phyloP scores from a whole-genome alignment of 805 yeast species.

The Brettanomyces bruxellensis region DNA sequence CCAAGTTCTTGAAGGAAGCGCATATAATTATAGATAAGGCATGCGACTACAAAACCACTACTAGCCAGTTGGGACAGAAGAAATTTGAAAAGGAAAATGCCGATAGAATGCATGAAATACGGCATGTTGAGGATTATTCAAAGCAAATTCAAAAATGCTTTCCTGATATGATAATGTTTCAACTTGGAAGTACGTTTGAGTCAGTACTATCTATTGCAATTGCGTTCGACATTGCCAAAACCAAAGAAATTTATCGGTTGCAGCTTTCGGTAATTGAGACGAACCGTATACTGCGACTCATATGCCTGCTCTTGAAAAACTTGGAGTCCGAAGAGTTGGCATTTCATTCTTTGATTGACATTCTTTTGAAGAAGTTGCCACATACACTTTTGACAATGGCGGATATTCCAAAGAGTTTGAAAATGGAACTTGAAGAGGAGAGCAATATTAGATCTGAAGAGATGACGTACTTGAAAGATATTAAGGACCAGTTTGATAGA shows the following conservation, averaged over 20 bases:
- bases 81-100: conserved; percentile 9
- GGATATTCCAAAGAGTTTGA: conserved; percentile 4
- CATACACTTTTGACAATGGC: conserved; percentile 8
- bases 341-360: conserved; percentile 16
- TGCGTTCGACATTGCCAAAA: conserved; percentile 12
- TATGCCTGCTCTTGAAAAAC: conserved; percentile 20
- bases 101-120: conserved; percentile 7
- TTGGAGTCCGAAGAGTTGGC: conserved; percentile 15
- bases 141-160: conserved; percentile 16
- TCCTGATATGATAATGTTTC: conserved; percentile 21
- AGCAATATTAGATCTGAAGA: background rate
- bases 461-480: conserved; percentile 24
- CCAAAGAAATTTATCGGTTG: background rate
- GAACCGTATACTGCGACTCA: conserved; percentile 13
- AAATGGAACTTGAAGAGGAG: conserved; percentile 8
- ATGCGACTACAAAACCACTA: conserved; percentile 20
- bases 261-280: conserved; percentile 6
- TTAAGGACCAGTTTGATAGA: conserved; percentile 37
- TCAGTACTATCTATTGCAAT: conserved; percentile 17
- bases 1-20: conserved; percentile 10
- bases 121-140: conserved; percentile 16
- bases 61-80: conserved; percentile 9
- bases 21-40: conserved; percentile 18
- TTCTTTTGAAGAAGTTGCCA: conserved; percentile 21
- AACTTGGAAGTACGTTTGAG: conserved; percentile 22